Evolutionary conservation across 768 basidiomycete genomes (phyloP).

Genomic region (Boletus sp.): DNA sequence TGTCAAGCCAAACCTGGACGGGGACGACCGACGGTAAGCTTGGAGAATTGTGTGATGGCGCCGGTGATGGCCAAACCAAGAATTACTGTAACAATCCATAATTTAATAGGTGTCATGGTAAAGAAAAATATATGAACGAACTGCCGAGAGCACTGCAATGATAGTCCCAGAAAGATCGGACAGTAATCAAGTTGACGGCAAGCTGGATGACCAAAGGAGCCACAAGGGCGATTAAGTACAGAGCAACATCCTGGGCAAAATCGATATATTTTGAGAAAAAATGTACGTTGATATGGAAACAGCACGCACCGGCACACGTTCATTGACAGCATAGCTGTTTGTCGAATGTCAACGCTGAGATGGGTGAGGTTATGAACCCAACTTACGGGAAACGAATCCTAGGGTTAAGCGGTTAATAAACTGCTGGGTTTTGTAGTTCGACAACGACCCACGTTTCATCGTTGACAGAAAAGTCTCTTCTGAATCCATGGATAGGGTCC

Average conservation of each 20-base stretch:
- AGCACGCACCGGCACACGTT: slow-evolving; percentile 69
- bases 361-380: background rate
- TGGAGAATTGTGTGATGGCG: slow-evolving; percentile 78
- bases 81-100: slow-evolving; percentile 46
- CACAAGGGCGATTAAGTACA: slow-evolving; percentile 55
- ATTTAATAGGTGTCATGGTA: slow-evolving; percentile 2
- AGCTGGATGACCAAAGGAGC: slow-evolving; percentile 72
- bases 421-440: background rate
- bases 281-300: background rate
- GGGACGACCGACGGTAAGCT: slow-evolving; percentile 86
- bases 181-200: slow-evolving; percentile 64
- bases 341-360: slow-evolving; percentile 5
- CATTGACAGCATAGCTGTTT: slow-evolving; percentile 63
- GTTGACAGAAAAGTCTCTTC: slow-evolving; percentile 72
- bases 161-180: slow-evolving; percentile 87
- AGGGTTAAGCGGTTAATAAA: slow-evolving; percentile 11
- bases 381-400: slow-evolving; percentile 28
- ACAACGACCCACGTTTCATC: slow-evolving; percentile 60
- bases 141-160: slow-evolving; percentile 62
- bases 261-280: background rate
- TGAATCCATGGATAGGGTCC: slow-evolving; percentile 67
- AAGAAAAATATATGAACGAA: slow-evolving; percentile 36
- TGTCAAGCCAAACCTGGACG: slow-evolving; percentile 60
- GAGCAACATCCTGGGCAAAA: slow-evolving; percentile 40
- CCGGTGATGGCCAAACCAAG: slow-evolving; percentile 78